Evolutionary conservation across 768 basidiomycete species (phyloP).

Genomic region (Russula compacta): DNA sequence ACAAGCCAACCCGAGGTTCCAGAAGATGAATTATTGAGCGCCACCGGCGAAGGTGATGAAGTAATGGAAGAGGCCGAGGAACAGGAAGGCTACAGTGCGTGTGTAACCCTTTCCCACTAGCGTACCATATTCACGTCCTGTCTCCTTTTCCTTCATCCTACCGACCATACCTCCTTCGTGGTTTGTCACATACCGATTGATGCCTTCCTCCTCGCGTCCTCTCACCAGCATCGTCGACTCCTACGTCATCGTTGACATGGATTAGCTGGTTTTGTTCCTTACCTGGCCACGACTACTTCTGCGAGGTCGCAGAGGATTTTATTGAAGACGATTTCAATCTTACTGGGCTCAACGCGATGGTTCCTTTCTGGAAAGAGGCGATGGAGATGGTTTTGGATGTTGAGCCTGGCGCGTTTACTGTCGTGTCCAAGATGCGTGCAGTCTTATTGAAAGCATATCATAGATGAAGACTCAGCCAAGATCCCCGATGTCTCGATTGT

Average conservation of each 20-base stretch:
- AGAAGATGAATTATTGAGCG: conserved; percentile 56
- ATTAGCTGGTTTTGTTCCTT: conserved; percentile 95
- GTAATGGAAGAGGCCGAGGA: conserved; percentile 66
- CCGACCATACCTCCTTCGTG: not conserved
- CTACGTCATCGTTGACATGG: conserved; percentile 89
- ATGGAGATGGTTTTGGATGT: conserved; percentile 99
- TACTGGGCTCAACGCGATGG: conserved; percentile 90
- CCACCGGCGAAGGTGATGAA: conserved; percentile 57
- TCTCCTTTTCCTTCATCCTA: not conserved
- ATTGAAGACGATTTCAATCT: conserved; percentile 99
- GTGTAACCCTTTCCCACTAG: conserved; percentile 4
- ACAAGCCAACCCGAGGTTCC: conserved; percentile 44
- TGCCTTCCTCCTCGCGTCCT: conserved; percentile 2
- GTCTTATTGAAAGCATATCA: conserved; percentile 19
- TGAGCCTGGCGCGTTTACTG: conserved; percentile 75
- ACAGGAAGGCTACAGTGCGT: conserved; percentile 74
- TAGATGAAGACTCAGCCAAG: conserved; percentile 87
- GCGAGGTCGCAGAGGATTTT: conserved; percentile 96
- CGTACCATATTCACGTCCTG: conserved; percentile 8
- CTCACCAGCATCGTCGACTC: conserved; percentile 72
- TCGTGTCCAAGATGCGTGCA: not conserved
- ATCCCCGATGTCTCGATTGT: conserved; percentile 99
- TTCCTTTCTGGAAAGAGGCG: conserved; percentile 99
- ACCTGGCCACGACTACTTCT: conserved; percentile 96
- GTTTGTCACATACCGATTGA: not conserved